Evolutionary conservation across 2,329 filamentous ascomycete species (phyloP).

Genomic region (Penicillium freii): DNA sequence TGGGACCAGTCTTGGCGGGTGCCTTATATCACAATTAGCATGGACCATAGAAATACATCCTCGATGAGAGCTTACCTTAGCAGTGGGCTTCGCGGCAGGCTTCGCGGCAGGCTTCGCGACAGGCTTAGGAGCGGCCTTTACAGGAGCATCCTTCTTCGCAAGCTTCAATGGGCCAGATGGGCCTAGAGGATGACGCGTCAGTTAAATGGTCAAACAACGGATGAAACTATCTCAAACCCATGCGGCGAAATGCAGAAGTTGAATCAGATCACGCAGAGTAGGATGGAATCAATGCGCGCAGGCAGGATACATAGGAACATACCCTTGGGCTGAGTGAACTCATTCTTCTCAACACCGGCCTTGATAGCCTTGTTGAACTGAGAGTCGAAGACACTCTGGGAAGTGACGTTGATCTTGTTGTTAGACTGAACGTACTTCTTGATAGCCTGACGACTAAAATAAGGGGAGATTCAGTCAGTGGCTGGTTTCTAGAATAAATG

Average conservation of each 20-base stretch:
- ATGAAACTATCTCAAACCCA: background rate
- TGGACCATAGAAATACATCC: background rate
- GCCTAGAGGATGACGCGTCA: constrained; percentile 51
- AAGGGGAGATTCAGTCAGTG: constrained; percentile 33
- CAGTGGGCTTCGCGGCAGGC: background rate
- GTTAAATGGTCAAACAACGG: constrained; percentile 9
- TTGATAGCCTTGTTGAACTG: constrained; percentile 86
- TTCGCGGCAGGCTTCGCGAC: constrained; percentile 11
- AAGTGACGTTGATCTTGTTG: constrained; percentile 61
- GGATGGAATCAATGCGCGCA: constrained; percentile 5
- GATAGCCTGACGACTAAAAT: constrained; percentile 63
- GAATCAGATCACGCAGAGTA: background rate
- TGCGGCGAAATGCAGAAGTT: background rate
- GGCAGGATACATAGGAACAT: constrained; percentile 40
- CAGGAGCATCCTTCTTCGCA: constrained; percentile 66
- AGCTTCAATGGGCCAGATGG: constrained; percentile 90
- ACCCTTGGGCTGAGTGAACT: constrained; percentile 91
- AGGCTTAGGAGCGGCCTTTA: constrained; percentile 29
- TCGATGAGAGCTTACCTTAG: constrained; percentile 17
- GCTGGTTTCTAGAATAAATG: constrained; percentile 21
- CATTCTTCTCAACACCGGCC: constrained; percentile 78
- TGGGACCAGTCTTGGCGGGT: constrained; percentile 38
- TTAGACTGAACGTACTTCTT: constrained; percentile 74
- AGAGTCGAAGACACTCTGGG: constrained; percentile 61
- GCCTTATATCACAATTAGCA: constrained; percentile 28